Evolutionary conservation across 805 yeast genomes (phyloP).

Genomic region (Teunomyces barrocoloradensis): DNA sequence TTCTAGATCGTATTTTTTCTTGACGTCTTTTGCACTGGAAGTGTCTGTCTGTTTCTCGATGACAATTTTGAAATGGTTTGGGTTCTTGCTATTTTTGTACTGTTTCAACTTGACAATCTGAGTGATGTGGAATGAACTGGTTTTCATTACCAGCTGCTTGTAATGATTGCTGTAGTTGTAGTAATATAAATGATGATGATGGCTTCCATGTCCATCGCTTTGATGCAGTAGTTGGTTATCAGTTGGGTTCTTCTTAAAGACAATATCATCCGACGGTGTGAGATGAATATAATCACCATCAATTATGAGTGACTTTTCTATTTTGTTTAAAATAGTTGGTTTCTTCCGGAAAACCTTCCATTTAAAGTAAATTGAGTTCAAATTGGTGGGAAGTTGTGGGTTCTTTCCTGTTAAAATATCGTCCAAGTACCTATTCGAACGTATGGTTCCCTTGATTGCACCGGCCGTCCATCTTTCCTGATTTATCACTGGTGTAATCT

Average conservation of each 20-base stretch:
- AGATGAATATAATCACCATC: constrained; percentile 95
- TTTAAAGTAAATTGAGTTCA: constrained; percentile 66
- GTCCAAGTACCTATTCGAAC: constrained; percentile 26
- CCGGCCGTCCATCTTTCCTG: background rate
- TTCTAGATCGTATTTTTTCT: constrained; percentile 81
- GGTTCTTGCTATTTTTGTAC: constrained; percentile 58
- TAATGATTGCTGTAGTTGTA: constrained; percentile 40
- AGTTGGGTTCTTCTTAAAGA: constrained; percentile 30
- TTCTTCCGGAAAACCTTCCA: constrained; percentile 89
- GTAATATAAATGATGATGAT: constrained; percentile 38
- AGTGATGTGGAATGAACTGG: constrained; percentile 80
- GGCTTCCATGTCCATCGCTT: constrained; percentile 11
- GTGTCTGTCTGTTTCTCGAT: constrained; percentile 41
- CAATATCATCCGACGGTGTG: constrained; percentile 77
- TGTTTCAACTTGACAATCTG: constrained; percentile 76
- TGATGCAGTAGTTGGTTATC: constrained; percentile 28
- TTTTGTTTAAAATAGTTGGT: constrained; percentile 74
- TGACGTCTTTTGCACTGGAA: constrained; percentile 46
- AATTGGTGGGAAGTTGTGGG: constrained; percentile 30
- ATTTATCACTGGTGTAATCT: background rate
- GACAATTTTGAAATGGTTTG: constrained; percentile 77
- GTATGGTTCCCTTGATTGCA: background rate
- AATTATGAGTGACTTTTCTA: constrained; percentile 78
- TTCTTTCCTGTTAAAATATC: constrained; percentile 28
- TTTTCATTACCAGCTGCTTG: constrained; percentile 73